Base-by-base conservation (phyloP, 306 rosid genomes). In the Cicer cuneatum region DNA sequence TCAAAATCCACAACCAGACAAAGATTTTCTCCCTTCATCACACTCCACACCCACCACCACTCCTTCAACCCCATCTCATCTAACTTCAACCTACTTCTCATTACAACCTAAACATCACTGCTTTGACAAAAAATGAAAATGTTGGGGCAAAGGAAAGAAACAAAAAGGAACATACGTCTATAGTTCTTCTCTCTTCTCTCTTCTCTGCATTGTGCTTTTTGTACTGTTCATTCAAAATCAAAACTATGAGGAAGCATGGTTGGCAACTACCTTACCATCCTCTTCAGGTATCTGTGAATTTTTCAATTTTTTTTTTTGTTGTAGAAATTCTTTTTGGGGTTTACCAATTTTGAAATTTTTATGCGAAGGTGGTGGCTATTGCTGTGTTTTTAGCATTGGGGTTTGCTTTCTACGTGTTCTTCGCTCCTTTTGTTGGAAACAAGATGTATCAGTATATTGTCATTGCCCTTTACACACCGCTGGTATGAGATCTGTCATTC, bases 251-350 rank as follows among this genome's bases (percentile, higher is more conserved):
- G 89, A 93, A 87, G 91, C 73, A 91, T 75, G 98, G 98, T 59
- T 93, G 98, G 98, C 91, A 93, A 70, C 98, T 93, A 61, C 98
- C 98, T 41, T 89, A 91, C 66, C 98, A 93, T 74, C 98, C 97
- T 71, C 97, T 93, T 7, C 98, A 93, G 96, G 98, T 93, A 19
- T 6, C 63, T 48, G 9, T 49, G 13, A 75, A 62, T 53, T 69
- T 69, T 81, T 12, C 1, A 52, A 29, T 19, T 79, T 78, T 40
- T 19, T 39, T 5, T 16, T 42, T 18, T 59, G 4, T 59, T 49
- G 73, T 60, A 29, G 35, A 29, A 29, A 29, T 29, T 29, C 35
- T 69, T 14, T 7, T 2, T 57, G 61, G 41, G 62, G 59, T 38
- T 58, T 39, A 58, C 35, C 12, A 37, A 69, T 73, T 51, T 71